phyloP scores from a whole-genome alignment of 2,329 filamentous ascomycete species.

The Alternaria postmessia region DNA sequence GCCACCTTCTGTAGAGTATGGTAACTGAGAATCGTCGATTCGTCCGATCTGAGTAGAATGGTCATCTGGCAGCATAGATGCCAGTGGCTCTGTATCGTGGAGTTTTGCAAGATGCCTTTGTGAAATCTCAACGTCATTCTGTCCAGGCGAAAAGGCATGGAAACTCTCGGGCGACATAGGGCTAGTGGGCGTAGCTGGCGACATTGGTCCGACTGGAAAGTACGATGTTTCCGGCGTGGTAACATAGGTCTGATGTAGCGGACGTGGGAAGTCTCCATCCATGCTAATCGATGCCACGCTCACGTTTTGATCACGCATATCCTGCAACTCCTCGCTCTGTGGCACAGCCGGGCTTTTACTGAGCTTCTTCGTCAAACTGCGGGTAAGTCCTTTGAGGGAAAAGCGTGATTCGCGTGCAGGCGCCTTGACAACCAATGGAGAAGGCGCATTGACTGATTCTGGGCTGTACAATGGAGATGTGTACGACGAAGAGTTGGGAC shows the following conservation, averaged over 20 bases:
- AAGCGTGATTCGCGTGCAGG: conserved; percentile 37
- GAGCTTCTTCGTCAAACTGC: conserved; percentile 38
- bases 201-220: conserved; percentile 28
- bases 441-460: conserved; percentile 30
- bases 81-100: conserved; percentile 25
- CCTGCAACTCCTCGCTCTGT: conserved; percentile 35
- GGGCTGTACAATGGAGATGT: conserved; percentile 38
- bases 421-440: conserved; percentile 30
- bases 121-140: conserved; percentile 16
- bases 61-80: conserved; percentile 44
- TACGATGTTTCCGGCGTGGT: conserved; percentile 26
- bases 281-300: conserved; percentile 21
- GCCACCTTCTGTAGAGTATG: conserved; percentile 19
- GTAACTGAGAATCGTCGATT: conserved; percentile 13
- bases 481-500: conserved; percentile 39
- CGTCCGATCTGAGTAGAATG: conserved; percentile 32
- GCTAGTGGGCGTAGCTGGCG: conserved; percentile 29
- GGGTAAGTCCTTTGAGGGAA: conserved; percentile 43
- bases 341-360: conserved; percentile 22
- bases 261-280: conserved; percentile 30
- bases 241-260: conserved; percentile 29
- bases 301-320: conserved; percentile 24
- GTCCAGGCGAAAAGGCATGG: conserved; percentile 14
- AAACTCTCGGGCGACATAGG: conserved; percentile 13
- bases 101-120: conserved; percentile 3